Conservation (phyloP, 768 basidiomycete species). For the Ramaria sp. region DNA sequence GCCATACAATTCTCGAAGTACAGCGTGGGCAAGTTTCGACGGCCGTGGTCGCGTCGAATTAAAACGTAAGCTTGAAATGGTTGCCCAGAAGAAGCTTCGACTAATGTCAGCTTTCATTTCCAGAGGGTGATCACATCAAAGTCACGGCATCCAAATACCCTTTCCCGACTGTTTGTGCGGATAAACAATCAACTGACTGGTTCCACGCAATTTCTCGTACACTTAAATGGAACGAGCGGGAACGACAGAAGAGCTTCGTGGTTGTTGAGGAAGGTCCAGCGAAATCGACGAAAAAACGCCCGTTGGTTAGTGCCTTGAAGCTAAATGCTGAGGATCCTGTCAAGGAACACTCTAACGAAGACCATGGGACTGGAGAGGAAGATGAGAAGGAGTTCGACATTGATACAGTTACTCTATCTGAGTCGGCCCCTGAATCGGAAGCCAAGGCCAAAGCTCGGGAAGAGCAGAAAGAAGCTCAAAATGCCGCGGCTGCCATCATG, state of each 20-base stretch:
- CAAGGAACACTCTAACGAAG: slow-evolving; percentile 25
- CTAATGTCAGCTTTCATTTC: slow-evolving; percentile 7
- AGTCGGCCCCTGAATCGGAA: slow-evolving; percentile 16
- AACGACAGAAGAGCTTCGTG: slow-evolving; percentile 97
- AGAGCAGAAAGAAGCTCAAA: slow-evolving; percentile 2
- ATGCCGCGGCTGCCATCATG: slow-evolving; percentile 7
- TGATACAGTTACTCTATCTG: slow-evolving; percentile 71
- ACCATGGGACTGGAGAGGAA: slow-evolving; percentile 32
- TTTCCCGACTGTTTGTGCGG: slow-evolving; percentile 96
- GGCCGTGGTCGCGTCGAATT: slow-evolving; percentile 94
- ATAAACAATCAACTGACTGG: slow-evolving; percentile 98
- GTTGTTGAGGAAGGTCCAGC: slow-evolving; percentile 84
- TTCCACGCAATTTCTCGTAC: slow-evolving; percentile 95
- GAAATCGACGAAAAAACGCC: slow-evolving; percentile 21
- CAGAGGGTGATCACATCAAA: slow-evolving; percentile 99
- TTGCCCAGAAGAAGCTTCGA: slow-evolving; percentile 2
- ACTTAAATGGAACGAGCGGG: slow-evolving; percentile 97
- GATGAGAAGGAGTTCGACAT: slow-evolving; percentile 82
- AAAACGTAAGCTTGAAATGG: slow-evolving; percentile 54
- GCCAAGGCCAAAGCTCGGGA: slow-evolving; percentile 14
- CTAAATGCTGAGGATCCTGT: slow-evolving; percentile 4
- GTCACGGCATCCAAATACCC: slow-evolving; percentile 95
- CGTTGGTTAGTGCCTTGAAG: slow-evolving; percentile 7
- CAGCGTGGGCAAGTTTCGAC: slow-evolving; percentile 98
- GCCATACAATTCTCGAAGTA: slow-evolving; percentile 97